A percentile compares a stretch with the other conserved stretches of the same genome.
phyloP scores from a whole-genome alignment of 495 filamentous ascomycete genomes.

The Corynascus novoguineensis region DNA sequence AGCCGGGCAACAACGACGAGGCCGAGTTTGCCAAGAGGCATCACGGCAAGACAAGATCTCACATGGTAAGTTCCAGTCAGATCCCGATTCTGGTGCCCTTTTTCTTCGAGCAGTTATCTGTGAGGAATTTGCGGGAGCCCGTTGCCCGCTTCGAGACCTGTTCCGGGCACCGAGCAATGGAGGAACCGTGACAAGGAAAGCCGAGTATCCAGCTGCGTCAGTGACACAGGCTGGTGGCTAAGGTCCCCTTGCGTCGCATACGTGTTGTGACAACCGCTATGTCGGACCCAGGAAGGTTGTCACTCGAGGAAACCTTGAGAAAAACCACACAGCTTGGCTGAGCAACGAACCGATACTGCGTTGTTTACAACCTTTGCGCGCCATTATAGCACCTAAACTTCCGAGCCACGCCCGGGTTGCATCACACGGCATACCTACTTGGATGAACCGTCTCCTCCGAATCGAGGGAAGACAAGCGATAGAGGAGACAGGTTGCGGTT shows the following conservation, averaged over 20 bases:
- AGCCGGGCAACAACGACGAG: constrained; percentile 52
- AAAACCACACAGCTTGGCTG: not conserved
- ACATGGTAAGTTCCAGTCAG: constrained; percentile 69
- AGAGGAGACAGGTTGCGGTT: not conserved
- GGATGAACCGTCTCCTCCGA: not conserved
- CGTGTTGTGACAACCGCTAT: constrained; percentile 4
- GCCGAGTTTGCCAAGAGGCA: constrained; percentile 60
- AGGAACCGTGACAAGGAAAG: not conserved
- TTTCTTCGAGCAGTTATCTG: constrained; percentile 1
- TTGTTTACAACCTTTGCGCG: not conserved
- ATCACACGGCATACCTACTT: not conserved
- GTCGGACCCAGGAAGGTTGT: too few relatives aligned
- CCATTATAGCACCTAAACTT: not conserved
- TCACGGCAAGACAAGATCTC: constrained; percentile 91
- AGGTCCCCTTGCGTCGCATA: constrained; percentile 9
- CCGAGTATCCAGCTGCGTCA: not conserved
- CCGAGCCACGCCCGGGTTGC: not conserved
- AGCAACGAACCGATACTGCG: not conserved
- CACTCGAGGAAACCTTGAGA: too few relatives aligned
- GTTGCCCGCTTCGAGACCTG: not conserved
- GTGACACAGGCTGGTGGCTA: constrained; percentile 9
- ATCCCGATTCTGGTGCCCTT: constrained; percentile 9
- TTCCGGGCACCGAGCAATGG: not conserved
- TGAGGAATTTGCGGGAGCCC: not conserved
- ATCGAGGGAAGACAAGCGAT: not conserved